phyloP scores from a whole-genome alignment of 129 eudicot species.

The Deinandra increscens region DNA sequence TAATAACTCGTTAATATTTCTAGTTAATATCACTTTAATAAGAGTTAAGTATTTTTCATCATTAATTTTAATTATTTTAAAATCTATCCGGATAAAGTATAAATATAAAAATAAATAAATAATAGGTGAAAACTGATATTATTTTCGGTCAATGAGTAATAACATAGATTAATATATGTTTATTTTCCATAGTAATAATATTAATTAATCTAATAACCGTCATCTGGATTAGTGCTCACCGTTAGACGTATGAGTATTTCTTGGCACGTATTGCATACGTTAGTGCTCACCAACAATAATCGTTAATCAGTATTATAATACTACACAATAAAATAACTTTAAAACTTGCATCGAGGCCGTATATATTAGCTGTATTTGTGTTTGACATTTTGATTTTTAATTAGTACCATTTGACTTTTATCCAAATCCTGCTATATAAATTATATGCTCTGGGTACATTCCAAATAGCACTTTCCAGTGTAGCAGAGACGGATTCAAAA shows the following conservation, averaged over 20 bases:
- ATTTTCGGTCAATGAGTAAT: too few relatives aligned
- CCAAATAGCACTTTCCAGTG: too few relatives aligned
- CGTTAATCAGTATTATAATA: not conserved
- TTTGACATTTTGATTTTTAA: conserved; percentile 27
- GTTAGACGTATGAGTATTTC: not conserved
- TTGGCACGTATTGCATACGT: conserved; percentile 20
- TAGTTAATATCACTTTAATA: too few relatives aligned
- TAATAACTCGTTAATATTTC: too few relatives aligned
- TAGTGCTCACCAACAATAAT: conserved; percentile 26
- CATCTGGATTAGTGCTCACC: conserved; percentile 10
- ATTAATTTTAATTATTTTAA: too few relatives aligned
- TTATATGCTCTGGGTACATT: too few relatives aligned
- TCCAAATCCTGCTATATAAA: too few relatives aligned
- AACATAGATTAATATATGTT: too few relatives aligned
- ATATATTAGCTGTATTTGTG: conserved; percentile 14
- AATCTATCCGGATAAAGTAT: not conserved
- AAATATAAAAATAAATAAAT: not conserved
- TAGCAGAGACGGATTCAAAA: too few relatives aligned
- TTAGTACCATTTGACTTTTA: conserved; percentile 14
- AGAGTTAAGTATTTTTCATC: too few relatives aligned
- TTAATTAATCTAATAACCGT: not conserved
- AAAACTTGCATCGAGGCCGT: conserved; percentile 11
- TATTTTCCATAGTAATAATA: too few relatives aligned
- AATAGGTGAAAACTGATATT: too few relatives aligned
- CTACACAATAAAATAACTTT: not conserved